These are phyloP conservation scores for Metrosideros polymorpha DNA, from an alignment of 441 rosid species.

Conservation along the genomic window DNA sequence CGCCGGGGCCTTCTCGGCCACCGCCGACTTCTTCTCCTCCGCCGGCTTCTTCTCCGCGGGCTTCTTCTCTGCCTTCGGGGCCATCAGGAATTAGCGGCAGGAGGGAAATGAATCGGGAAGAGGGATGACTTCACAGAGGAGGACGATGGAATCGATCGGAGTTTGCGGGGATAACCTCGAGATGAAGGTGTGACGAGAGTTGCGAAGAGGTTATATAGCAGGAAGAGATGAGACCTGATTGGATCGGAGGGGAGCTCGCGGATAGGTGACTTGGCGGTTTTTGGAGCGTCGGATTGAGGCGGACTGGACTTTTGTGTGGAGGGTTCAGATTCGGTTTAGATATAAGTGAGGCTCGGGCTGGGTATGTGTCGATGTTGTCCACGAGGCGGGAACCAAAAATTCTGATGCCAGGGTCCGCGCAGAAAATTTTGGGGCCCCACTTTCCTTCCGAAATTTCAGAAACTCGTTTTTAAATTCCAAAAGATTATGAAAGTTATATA, in stretches of 20 bases:
- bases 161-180: rapidly evolving
- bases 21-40: constrained; percentile 22
- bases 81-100: constrained; percentile 1
- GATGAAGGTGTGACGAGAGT: rapidly evolving
- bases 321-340: not conserved
- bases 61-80: constrained; percentile 31
- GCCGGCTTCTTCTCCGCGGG: constrained; percentile 29
- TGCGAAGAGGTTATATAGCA: not conserved
- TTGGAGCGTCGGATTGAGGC: not conserved
- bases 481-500: not conserved
- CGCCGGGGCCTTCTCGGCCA: constrained; percentile 21
- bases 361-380: not conserved
- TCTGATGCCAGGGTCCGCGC: not conserved
- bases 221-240: not conserved
- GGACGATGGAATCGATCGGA: not conserved
- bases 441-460: not conserved
- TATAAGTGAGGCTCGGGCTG: not conserved
- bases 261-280: constrained; percentile 6
- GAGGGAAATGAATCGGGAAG: not conserved
- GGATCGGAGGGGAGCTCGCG: not conserved
- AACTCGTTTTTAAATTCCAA: not conserved
- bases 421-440: not conserved
- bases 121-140: rapidly evolving
- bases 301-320: not conserved
- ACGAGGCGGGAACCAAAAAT: not conserved